Evolutionary conservation across 345 rosid species (phyloP), one percentile per base, ranked within the genome.

Genomic region (Salix brachista): DNA sequence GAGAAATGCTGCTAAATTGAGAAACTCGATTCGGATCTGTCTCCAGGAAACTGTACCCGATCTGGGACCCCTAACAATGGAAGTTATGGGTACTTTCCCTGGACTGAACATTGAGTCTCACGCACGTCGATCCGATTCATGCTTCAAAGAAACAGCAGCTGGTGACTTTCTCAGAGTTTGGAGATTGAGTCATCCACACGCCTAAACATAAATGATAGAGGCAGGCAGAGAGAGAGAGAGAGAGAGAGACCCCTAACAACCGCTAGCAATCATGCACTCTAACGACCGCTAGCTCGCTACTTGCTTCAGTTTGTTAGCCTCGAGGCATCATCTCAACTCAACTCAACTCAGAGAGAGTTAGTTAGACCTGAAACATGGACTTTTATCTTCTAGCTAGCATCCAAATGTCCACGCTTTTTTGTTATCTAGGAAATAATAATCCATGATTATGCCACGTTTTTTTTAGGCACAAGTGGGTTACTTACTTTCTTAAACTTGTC

Each of bases 101-200:
- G 44, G 56, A 21, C 13, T 1, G 8, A 71, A 60, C 36, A 25
- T 85, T 58, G 84, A 78, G 84, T 85, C 77, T 60, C 66, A 37
- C 65, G 70, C 80, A 80, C 78, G 69, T 60, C 28, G 28, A 28
- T 28, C 44, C 44, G 9, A 41, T 41, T 41, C 11, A 41, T 10
- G 44, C 44, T 41, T 41, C 44, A 2, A 41, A 41, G 44, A 41
- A 41, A 41, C 44, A 41, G 28, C 58, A 54, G 64, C 9, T 54
- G 26, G 44, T 34, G 62, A 17, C 78, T 64, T 77, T 37, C 12
- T 62, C 37, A 48, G 61, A 60, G 52, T 44, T 28, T 54, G 71
- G 58, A 66, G n/a, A 25, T 81, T 73, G 85, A 86, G 88, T 86
- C 81, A 34, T 44, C 32, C 48, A 28, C 83, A 86, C 79, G 86